These are phyloP conservation scores for Suhomyces ambrosiae DNA, from an alignment of 1,139 yeast genomes.

Conservation along the genomic window DNA sequence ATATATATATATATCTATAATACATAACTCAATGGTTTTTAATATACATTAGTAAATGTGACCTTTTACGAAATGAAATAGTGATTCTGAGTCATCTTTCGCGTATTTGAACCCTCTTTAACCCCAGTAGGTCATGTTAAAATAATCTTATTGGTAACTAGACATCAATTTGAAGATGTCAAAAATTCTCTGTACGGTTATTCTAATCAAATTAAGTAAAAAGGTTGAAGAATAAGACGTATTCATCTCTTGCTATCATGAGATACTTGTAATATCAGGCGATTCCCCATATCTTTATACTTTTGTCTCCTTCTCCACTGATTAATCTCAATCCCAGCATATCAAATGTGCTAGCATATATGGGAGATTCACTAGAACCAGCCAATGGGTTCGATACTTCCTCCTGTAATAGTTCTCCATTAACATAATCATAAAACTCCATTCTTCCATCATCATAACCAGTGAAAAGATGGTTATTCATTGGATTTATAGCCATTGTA, in stretches of 20 bases:
- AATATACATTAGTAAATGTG: not conserved
- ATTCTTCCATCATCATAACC: conserved; percentile 86
- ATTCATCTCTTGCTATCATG: too few species aligned
- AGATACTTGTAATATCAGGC: conserved; percentile 33
- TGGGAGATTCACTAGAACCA: conserved; percentile 70
- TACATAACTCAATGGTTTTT: not conserved
- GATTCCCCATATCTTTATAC: conserved; percentile 77
- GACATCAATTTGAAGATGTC: not conserved
- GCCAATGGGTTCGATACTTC: conserved; percentile 58
- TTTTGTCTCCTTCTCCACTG: conserved; percentile 89
- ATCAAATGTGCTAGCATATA: conserved; percentile 76
- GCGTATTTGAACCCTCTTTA: too few species aligned
- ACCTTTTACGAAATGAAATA: too few species aligned
- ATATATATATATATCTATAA: not conserved
- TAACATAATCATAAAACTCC: conserved; percentile 75
- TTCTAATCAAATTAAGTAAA: too few species aligned
- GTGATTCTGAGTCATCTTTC: too few species aligned
- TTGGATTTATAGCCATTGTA: conserved; percentile 62
- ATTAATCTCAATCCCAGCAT: conserved; percentile 76
- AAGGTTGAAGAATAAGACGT: too few species aligned
- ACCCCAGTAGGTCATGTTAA: too few species aligned
- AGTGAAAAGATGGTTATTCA: conserved; percentile 68
- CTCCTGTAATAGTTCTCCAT: conserved; percentile 65
- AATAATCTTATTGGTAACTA: not conserved
- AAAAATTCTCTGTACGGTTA: too few species aligned